phyloP scores from a whole-genome alignment of 768 basidiomycete species.

The Phlebiopsis flavidoalba region DNA sequence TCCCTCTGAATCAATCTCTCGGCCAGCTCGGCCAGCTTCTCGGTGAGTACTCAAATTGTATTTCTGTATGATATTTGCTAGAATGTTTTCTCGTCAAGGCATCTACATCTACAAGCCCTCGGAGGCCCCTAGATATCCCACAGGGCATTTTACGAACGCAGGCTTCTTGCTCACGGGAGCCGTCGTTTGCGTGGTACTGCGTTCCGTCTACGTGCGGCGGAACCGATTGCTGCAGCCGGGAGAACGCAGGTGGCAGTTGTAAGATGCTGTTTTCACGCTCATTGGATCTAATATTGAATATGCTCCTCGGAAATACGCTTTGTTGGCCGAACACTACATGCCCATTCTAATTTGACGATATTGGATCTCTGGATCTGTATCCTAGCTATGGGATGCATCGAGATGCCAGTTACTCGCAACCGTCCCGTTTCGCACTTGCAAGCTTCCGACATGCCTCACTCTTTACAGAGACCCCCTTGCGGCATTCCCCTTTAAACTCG shows the following conservation, averaged over 20 bases:
- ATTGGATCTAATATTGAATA: too few relatives aligned
- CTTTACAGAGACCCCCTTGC: too few relatives aligned
- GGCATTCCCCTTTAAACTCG: too few relatives aligned
- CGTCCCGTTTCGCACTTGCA: too few relatives aligned
- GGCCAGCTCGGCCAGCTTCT: slow-evolving; percentile 33
- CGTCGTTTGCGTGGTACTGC: slow-evolving; percentile 8
- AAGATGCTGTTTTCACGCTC: neutral
- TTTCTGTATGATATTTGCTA: neutral
- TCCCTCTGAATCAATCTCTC: slow-evolving; percentile 28
- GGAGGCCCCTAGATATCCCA: slow-evolving; percentile 28
- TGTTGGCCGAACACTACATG: too few relatives aligned
- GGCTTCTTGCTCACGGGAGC: slow-evolving; percentile 23
- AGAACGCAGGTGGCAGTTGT: slow-evolving; percentile 14
- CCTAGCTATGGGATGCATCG: too few relatives aligned
- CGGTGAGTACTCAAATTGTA: slow-evolving; percentile 5
- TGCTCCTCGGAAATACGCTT: too few relatives aligned
- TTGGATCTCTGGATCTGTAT: too few relatives aligned
- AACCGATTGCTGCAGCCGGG: slow-evolving; percentile 11
- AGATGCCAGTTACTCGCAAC: too few relatives aligned
- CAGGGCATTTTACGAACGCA: slow-evolving; percentile 31
- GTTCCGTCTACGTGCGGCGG: slow-evolving; percentile 12
- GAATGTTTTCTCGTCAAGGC: slow-evolving; percentile 8
- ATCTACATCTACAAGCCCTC: slow-evolving; percentile 25
- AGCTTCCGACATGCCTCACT: too few relatives aligned
- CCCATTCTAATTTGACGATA: too few relatives aligned